Conservation (phyloP, 148 eudicot species). For the Silene latifolia region DNA sequence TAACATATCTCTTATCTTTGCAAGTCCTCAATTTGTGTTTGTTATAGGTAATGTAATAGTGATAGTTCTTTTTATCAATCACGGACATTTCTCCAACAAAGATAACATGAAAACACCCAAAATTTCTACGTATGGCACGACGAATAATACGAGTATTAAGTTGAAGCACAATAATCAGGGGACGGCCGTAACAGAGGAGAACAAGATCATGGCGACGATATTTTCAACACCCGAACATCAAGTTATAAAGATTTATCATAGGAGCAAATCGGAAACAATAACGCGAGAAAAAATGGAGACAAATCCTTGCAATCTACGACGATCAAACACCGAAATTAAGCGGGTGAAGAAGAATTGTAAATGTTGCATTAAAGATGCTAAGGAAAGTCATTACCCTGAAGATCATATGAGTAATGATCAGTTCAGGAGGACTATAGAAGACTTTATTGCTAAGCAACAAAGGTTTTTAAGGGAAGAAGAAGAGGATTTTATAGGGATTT, state of each 20-base stretch:
- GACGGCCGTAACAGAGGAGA: conserved; percentile 10
- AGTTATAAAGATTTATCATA: conserved; percentile 30
- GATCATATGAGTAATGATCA: conserved; percentile 71
- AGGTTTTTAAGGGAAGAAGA: conserved; percentile 72
- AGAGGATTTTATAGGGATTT: conserved; percentile 6
- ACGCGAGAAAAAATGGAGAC: conserved; percentile 7
- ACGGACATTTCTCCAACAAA: conserved; percentile 23
- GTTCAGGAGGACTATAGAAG: conserved; percentile 58
- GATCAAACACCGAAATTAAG: conserved; percentile 43
- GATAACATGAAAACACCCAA: conserved; percentile 8
- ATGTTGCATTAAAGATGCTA: conserved; percentile 4
- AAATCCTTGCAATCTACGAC: conserved; percentile 30
- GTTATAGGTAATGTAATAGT: conserved; percentile 69
- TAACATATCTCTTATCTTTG: conserved; percentile 26
- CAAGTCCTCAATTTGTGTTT: conserved; percentile 68
- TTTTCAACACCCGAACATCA: conserved; percentile 23
- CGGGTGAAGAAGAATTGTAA: conserved; percentile 22
- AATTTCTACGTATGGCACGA: conserved; percentile 7
- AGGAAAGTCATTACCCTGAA: conserved; percentile 33
- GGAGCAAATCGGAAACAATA: conserved; percentile 56
- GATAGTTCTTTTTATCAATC: conserved; percentile 49
- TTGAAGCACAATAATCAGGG: conserved; percentile 17
- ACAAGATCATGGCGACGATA: conserved; percentile 17
- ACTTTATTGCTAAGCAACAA: conserved; percentile 86
- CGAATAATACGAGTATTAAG: conserved; percentile 17